Percentiles rank a stretch among this genome's conserved stretches.
These are phyloP conservation scores for Sequoia sempervirens DNA, from an alignment of 75 land plant species.

Conservation along the genomic window DNA sequence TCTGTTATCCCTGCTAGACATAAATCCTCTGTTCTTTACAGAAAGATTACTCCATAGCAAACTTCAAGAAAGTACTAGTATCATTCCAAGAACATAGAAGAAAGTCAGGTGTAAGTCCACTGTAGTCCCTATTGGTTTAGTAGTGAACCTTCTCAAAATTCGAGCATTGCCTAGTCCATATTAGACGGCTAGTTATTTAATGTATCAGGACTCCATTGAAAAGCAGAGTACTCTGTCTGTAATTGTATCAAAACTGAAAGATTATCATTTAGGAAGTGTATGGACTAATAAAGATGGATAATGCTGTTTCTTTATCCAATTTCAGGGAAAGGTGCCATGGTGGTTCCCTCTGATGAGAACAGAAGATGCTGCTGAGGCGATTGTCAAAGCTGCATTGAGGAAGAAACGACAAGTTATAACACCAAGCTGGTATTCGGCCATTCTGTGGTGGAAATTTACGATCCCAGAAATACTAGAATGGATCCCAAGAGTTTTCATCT, in stretches of 20 bases:
- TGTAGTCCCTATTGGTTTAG: background rate
- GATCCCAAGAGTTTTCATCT: too few relatives aligned
- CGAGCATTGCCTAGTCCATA: background rate
- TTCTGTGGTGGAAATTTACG: too few relatives aligned
- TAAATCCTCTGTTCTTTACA: background rate
- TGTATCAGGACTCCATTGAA: background rate
- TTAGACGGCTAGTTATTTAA: background rate
- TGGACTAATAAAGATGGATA: background rate
- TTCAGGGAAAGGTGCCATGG: slow-evolving; percentile 32
- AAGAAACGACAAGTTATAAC: slow-evolving; percentile 18
- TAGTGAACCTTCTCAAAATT: background rate
- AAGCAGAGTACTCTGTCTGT: background rate
- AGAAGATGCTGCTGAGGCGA: slow-evolving; percentile 24
- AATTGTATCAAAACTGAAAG: background rate
- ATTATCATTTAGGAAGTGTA: background rate
- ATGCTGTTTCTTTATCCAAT: background rate
- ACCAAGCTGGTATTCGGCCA: too few relatives aligned
- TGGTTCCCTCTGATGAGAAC: slow-evolving; percentile 34
- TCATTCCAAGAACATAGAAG: background rate
- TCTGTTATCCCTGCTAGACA: background rate
- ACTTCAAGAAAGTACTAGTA: background rate
- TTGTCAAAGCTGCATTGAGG: slow-evolving; percentile 25
- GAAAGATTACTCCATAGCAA: background rate
- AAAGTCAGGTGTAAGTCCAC: background rate
- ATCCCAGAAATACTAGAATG: too few relatives aligned